These are phyloP conservation scores for Rhizopogon roseolus DNA, from an alignment of 768 basidiomycete genomes.

Conservation along the genomic window DNA sequence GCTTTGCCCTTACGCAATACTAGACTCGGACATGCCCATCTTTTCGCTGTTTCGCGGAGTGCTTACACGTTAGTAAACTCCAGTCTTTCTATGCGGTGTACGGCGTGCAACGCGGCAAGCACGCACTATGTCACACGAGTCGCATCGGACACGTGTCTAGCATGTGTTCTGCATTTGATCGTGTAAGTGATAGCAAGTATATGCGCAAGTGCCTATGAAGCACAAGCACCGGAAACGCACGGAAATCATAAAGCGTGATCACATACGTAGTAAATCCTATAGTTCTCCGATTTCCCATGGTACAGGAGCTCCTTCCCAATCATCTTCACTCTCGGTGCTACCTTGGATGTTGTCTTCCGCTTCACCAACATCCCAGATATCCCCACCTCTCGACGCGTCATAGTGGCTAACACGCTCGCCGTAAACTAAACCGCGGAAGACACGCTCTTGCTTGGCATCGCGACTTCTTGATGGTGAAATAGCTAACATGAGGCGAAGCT, in stretches of 20 bases:
- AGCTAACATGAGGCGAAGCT: conserved; percentile 60
- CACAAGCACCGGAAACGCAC: conserved; percentile 27
- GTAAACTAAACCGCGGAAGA: conserved; percentile 59
- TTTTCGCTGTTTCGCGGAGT: conserved; percentile 5
- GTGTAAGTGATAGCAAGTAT: conserved; percentile 18
- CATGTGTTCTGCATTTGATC: conserved; percentile 14
- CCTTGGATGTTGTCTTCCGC: conserved; percentile 33
- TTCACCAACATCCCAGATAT: conserved; percentile 77
- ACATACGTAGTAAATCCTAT: conserved; percentile 34
- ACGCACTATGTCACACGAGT: not conserved
- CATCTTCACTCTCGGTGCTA: conserved; percentile 50
- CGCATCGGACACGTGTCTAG: conserved; percentile 18
- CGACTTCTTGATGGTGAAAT: conserved; percentile 45
- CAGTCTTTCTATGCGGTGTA: conserved; percentile 7
- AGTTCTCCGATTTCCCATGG: conserved; percentile 80
- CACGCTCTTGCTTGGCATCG: conserved; percentile 40
- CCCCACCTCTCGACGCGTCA: conserved; percentile 60
- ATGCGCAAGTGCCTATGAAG: conserved; percentile 18
- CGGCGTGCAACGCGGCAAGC: conserved; percentile 5
- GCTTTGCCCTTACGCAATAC: conserved; percentile 18
- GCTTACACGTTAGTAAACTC: conserved; percentile 13
- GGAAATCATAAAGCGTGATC: conserved; percentile 16
- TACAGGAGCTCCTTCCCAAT: conserved; percentile 79
- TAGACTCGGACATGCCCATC: conserved; percentile 5
- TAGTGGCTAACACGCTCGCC: conserved; percentile 52